Base-by-base conservation (phyloP, 177 flowering plant genomes). In the Vitis hybrid region DNA sequence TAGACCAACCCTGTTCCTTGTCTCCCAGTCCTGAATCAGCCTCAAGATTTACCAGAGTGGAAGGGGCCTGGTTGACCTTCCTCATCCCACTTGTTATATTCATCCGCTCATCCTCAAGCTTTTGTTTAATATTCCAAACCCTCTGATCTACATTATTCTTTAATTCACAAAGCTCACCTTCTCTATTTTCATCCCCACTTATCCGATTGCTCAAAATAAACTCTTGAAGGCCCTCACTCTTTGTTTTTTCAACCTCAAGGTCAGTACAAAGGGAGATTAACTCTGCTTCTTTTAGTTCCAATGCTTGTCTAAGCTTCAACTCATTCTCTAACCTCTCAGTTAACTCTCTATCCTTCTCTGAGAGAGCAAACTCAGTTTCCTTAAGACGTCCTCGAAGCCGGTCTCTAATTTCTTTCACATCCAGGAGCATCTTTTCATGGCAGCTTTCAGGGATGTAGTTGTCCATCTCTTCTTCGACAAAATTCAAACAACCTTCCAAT, bases 391-490 rank as follows among this genome's bases (percentile, higher is more conserved):
- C 74, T 16, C 76, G 78, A 49, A 93, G 88, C 59, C 87, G 83
- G 69, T 88, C 80, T 64, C 80, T 77, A 9, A 87, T 80, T 52
- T 83, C 86, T 18, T 62, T 69, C 70, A 87, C 76, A 61, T 87
- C 92, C 0, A 70, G 31, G 2, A 86, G 78, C 56, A 84, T 67
- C 18, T 84, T 83, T 52, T 85, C 88, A 10, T 83, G 83, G 59
- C 71, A 68, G 63, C 71, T 78, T 63, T 86, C 91, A 53, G 72
- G 71, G n/a, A 74, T 34, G 14, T 45, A 65, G 67, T 60, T 73
- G n/a, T 82, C 90, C 5, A 82, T 74, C 56, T 90, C 89, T 69
- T 88, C 84, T 20, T 84, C 83, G 13, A 91, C 82, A 69, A 90
- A 80, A 69, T 74, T 84, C 65, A 87, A 62, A 75, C 95, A 88